phyloP scores from a whole-genome alignment of 108 stramenopile genomes.

The Conticribra guillardii region DNA sequence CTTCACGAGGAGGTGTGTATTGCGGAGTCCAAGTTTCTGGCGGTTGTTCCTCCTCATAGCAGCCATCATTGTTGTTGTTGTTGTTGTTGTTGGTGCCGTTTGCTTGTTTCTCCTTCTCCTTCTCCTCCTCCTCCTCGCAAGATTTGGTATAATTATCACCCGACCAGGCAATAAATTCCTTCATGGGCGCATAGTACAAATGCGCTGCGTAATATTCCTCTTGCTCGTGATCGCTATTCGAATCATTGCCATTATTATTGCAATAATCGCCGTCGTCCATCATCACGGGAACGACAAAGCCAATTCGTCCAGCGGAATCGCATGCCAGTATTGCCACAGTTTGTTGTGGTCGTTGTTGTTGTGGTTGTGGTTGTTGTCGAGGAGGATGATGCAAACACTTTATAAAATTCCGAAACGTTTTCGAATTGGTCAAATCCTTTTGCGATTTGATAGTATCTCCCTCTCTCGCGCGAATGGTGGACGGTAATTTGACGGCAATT shows the following conservation, averaged over 20 bases:
- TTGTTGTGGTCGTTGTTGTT: too few species aligned
- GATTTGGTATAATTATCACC: slow-evolving; percentile 57
- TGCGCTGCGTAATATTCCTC: slow-evolving; percentile 24
- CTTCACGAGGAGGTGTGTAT: slow-evolving; percentile 23
- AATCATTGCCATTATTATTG: not conserved
- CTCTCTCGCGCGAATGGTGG: slow-evolving; percentile 18
- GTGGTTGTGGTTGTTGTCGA: too few species aligned
- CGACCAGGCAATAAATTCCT: slow-evolving; percentile 29
- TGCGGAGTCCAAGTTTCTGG: slow-evolving; percentile 38
- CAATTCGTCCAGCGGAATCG: slow-evolving; percentile 72
- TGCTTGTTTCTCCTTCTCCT: not conserved
- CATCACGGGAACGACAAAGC: slow-evolving; percentile 56
- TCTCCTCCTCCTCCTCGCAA: not conserved
- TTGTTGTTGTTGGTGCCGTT: slow-evolving; percentile 30
- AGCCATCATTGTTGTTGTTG: slow-evolving; percentile 17
- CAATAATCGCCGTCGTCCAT: not conserved
- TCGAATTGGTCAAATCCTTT: slow-evolving; percentile 59
- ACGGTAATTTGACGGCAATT: slow-evolving; percentile 65
- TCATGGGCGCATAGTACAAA: slow-evolving; percentile 36
- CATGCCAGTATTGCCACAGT: slow-evolving; percentile 69
- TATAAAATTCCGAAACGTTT: slow-evolving; percentile 58
- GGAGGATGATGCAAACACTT: slow-evolving; percentile 35
- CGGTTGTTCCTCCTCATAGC: not conserved
- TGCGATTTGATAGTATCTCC: slow-evolving; percentile 25
- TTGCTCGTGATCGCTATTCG: too few species aligned